Base-by-base conservation (phyloP, 192 early-diverging fungal species). In the Coemansia sp. region DNA sequence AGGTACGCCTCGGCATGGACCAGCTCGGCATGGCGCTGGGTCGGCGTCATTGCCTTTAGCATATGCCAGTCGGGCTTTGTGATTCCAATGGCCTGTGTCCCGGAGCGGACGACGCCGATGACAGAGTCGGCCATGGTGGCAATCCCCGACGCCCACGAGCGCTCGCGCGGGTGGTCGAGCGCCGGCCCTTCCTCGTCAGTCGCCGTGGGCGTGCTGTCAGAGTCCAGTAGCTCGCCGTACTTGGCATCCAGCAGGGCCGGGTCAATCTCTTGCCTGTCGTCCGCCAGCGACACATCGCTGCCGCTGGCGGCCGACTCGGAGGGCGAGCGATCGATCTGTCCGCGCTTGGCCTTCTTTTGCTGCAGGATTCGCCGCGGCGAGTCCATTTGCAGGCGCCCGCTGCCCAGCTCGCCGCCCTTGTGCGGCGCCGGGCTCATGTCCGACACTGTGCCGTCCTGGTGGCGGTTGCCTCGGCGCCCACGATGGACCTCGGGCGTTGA, bases 1-100 rank as follows among this genome's bases (percentile, higher is more conserved):
- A 92, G 67, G 32, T 79, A 77, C 4, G 81, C 74, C 30, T 94
- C 92, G 7, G 90, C 90, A 43, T 83, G 81, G 6, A 89, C 80
- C 29, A 94, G 75, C 75, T 94, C 92, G 49, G 64, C 67, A 29
- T 71, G 75, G 16, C 53, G 54, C 43, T 71, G 67, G n/a, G 32
- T 20, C 7, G 50, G 37, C 2, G 64, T 56, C 61, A 75, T 65
- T 5, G 40, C 30, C 25, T 43, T 39, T 12, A 69, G 50, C 18
- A 20, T 28, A 26, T 70, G 60, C 67, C 60, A 63, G 7, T 58
- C 67, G 33, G 60, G 59, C 35, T 47, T 45, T 36, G 46, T 51
- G 13, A 63, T 44, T 5, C 67, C 67, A n/a, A 54, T 60, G 7
- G 65, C 65, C 44, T 68, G 65, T 42, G 65, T 57, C 18, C 66